Percentiles rank a stretch among this genome's conserved stretches.
These are phyloP conservation scores for Anthracocystis walkeri DNA, from an alignment of 1,284 basidiomycete species.

Conservation along the genomic window DNA sequence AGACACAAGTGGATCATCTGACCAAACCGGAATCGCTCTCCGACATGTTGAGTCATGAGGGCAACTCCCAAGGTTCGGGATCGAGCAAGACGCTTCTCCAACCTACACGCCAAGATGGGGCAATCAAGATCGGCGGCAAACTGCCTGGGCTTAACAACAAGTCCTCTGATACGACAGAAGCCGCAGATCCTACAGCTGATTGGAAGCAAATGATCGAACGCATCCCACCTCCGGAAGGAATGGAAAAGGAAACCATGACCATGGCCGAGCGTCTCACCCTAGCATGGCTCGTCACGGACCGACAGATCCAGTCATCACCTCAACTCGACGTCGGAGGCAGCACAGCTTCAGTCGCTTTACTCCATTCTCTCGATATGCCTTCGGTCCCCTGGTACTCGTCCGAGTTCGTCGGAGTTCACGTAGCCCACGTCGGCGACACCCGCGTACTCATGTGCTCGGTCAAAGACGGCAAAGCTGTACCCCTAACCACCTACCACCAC, in stretches of 20 bases:
- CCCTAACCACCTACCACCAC: slow-evolving; percentile 80
- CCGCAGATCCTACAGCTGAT: slow-evolving; percentile 8
- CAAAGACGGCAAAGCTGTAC: slow-evolving; percentile 78
- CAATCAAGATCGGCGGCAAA: slow-evolving; percentile 41
- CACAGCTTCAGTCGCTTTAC: slow-evolving; percentile 86
- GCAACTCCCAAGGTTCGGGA: slow-evolving; percentile 16
- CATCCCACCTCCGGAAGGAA: slow-evolving; percentile 50
- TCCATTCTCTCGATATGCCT: slow-evolving; percentile 84
- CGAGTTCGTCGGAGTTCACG: slow-evolving; percentile 73
- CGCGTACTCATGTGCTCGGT: slow-evolving; percentile 84
- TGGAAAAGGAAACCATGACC: slow-evolving; percentile 54
- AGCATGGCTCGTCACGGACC: slow-evolving; percentile 65
- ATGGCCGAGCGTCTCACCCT: slow-evolving; percentile 66
- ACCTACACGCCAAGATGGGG: slow-evolving; percentile 26
- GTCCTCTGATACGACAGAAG: background rate
- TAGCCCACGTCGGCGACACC: slow-evolving; percentile 90
- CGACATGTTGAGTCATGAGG: slow-evolving; percentile 37
- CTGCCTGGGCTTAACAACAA: slow-evolving; percentile 8
- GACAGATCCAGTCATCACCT: slow-evolving; percentile 58
- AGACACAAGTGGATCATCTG: slow-evolving; percentile 20
- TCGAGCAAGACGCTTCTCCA: slow-evolving; percentile 34
- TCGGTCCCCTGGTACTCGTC: slow-evolving; percentile 71
- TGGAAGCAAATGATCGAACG: slow-evolving; percentile 41
- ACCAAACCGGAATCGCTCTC: slow-evolving; percentile 33
- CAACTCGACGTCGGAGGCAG: slow-evolving; percentile 75